Conservation (phyloP, 176 grass and related monocot species). For the Carex littledalei region DNA sequence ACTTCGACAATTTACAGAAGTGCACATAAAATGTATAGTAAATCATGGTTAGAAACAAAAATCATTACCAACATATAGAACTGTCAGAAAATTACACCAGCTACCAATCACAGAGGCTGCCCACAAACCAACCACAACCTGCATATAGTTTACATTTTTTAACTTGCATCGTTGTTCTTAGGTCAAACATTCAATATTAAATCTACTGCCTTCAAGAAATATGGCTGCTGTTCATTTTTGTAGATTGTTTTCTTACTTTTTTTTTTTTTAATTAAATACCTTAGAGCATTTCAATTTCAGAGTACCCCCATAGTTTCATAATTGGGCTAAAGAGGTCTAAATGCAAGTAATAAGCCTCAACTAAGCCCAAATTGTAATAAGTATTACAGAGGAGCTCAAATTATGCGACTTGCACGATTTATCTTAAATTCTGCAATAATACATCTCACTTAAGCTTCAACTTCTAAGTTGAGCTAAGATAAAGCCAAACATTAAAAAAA, state of each 20-base stretch:
- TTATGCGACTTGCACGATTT: background rate
- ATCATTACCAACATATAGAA: slow-evolving; percentile 78
- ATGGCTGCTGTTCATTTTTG: background rate
- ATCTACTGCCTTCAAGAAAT: background rate
- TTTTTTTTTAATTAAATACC: background rate
- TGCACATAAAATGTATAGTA: background rate
- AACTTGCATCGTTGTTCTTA: background rate
- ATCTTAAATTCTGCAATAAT: background rate
- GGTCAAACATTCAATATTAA: background rate
- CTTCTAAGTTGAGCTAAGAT: background rate
- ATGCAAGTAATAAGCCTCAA: background rate
- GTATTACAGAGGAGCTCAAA: background rate
- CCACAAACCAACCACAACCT: slow-evolving; percentile 62
- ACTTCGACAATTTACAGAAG: background rate
- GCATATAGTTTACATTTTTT: slow-evolving; percentile 12
- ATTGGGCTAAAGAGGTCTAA: background rate
- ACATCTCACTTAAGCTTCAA: background rate
- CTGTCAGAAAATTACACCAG: slow-evolving; percentile 87
- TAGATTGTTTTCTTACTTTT: background rate
- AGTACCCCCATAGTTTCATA: background rate
- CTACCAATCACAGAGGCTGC: slow-evolving; percentile 61
- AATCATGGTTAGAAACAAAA: background rate
- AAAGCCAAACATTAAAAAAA: background rate
- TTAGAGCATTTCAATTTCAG: background rate
- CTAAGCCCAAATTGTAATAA: background rate